Conservation (phyloP, 495 filamentous ascomycete genomes). For the Aspergillus nidulans region DNA sequence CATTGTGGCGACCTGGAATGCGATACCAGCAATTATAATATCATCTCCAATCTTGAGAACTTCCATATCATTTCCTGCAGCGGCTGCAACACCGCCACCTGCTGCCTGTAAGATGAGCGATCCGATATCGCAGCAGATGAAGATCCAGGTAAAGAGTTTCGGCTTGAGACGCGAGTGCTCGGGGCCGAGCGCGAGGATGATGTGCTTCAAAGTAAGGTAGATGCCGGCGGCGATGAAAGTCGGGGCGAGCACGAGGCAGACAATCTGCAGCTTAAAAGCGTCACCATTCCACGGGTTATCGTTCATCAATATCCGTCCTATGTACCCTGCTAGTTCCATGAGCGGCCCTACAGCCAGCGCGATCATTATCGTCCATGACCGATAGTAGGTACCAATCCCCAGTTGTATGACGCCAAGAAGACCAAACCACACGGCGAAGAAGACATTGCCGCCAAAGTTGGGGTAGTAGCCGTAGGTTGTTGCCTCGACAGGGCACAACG, state of each 20-base stretch:
- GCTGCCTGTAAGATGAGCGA: conserved; percentile 14
- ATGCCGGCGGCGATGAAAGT: conserved; percentile 51
- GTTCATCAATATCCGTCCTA: conserved; percentile 55
- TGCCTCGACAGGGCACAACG: conserved; percentile 51
- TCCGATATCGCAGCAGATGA: conserved; percentile 17
- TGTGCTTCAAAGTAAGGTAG: conserved; percentile 17
- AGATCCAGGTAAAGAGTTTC: conserved; percentile 17
- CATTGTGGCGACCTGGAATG: conserved; percentile 64
- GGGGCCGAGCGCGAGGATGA: conserved; percentile 15
- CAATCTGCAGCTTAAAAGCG: conserved; percentile 65
- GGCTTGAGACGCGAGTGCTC: conserved; percentile 16
- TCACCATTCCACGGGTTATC: conserved; percentile 54
- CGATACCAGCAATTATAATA: conserved; percentile 68
- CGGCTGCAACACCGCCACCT: conserved; percentile 20
- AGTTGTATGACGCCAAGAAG: conserved; percentile 45
- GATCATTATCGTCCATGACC: conserved; percentile 57
- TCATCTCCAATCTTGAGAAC: conserved; percentile 38
- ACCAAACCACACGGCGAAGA: conserved; percentile 55
- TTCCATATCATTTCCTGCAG: conserved; percentile 21
- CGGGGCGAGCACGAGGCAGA: conserved; percentile 61
- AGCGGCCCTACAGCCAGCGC: conserved; percentile 47
- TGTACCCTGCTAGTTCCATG: conserved; percentile 52
- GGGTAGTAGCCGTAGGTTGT: conserved; percentile 68
- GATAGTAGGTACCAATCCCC: conserved; percentile 49
- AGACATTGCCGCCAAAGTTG: conserved; percentile 56